Evolutionary conservation across 1,284 basidiomycete genomes (phyloP).

Genomic region (Ganoderma sp.): DNA sequence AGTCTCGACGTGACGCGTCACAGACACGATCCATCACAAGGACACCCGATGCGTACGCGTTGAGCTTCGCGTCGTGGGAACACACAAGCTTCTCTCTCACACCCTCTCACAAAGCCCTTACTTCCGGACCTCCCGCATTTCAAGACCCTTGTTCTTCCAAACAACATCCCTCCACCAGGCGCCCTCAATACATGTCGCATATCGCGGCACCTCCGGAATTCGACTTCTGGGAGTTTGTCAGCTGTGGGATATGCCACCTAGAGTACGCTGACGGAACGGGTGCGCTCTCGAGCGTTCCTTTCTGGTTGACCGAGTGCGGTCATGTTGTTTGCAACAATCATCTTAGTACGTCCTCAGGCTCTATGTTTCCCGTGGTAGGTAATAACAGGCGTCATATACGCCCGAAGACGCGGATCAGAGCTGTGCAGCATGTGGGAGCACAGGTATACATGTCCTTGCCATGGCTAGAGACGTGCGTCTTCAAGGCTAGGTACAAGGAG

Average conservation of each 20-base stretch:
- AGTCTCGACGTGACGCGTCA: conserved; percentile 14
- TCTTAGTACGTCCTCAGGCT: conserved; percentile 61
- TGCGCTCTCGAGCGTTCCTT: conserved; percentile 63
- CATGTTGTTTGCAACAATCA: conserved; percentile 83
- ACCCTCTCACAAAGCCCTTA: not conserved
- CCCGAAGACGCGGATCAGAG: conserved; percentile 68
- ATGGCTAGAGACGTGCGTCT: conserved; percentile 70
- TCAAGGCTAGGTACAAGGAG: not conserved
- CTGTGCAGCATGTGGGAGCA: conserved; percentile 67
- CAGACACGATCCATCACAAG: conserved; percentile 19
- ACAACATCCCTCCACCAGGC: not conserved
- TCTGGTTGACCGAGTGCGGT: conserved; percentile 85
- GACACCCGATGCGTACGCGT: too few relatives aligned
- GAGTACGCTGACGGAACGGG: conserved; percentile 57
- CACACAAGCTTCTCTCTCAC: not conserved
- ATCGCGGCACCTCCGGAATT: conserved; percentile 40
- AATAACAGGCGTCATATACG: conserved; percentile 15
- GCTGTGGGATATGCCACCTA: conserved; percentile 69
- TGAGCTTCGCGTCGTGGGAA: not conserved
- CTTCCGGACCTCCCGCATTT: not conserved
- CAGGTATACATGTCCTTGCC: conserved; percentile 69
- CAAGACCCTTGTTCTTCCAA: not conserved
- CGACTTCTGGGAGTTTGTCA: conserved; percentile 81
- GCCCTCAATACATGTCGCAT: conserved; percentile 24
- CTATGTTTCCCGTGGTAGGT: not conserved